Base-by-base conservation (phyloP, 2,329 filamentous ascomycete species). In the Pestalotiopsis sp. region DNA sequence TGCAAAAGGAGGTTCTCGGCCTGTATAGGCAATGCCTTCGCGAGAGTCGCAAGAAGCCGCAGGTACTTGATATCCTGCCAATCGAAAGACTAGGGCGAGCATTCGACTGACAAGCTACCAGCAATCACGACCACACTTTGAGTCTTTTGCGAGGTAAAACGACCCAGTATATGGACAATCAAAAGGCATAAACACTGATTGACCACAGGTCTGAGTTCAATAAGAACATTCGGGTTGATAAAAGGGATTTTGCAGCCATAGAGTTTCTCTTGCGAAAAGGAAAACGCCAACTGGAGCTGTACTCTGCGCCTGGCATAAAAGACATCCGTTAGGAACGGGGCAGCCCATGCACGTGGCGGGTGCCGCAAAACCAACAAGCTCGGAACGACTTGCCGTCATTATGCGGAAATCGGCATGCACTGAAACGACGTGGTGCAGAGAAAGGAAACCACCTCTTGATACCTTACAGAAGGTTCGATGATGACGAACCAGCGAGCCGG, bases 21-120 rank as follows among this genome's bases (percentile, higher is more conserved):
- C 87, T 99, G 14, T 99, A 98, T 78, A 90, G 95, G 68, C 88
- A 89, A 76, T 98, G 95, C 75, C 83, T 99, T 30, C 89, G 94
- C 68, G 93, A 92, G 75, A 90, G 91, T 68, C 88, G 91, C 69
- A 91, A 90, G 75, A 98, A 99, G 79, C 94, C 94, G 63, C 77
- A 81, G 74, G 93, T 95, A 78, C 74, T 75, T 30, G 26, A 73
- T 56, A 40, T 62, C 57, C 26, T 70, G 74, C 30, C 30, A 35
- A 35, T 67, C 66, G 68, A 69, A 70, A 71, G 48, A 63, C 62
- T 35, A 22, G n/a, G 10, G 17, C 55, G 39, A 17, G 55, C 35
- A 57, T 35, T 35, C 30, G 30, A 35, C 55, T 30, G 35, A 40
- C 5, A 57, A 9, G n/a, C 11, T 20, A n/a, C 70, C 70, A 91